A percentile compares a stretch with the other conserved stretches of the same genome.
These are phyloP conservation scores for Eucommia ulmoides DNA, from an alignment of 257 asterid species.

Conservation along the genomic window DNA sequence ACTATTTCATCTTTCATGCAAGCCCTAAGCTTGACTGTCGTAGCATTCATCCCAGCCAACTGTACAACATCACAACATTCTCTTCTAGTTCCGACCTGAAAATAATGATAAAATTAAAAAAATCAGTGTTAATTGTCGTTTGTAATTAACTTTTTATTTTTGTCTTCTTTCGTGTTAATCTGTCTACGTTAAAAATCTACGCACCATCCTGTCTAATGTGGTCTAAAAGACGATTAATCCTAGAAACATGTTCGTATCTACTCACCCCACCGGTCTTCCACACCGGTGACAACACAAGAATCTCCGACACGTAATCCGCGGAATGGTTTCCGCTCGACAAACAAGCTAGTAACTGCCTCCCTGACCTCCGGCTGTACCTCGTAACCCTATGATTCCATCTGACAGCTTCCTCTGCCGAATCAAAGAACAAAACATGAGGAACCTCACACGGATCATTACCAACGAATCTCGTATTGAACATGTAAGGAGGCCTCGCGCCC, in stretches of 20 bases:
- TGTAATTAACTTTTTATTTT: too few species aligned
- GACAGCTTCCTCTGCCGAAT: constrained; percentile 3
- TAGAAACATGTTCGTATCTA: background rate
- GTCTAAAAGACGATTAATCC: background rate
- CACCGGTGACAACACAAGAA: constrained; percentile 19
- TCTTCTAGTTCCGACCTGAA: constrained; percentile 23
- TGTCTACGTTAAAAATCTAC: too few species aligned
- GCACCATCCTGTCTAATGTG: background rate
- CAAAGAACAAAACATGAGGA: constrained; percentile 22
- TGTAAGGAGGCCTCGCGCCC: constrained; percentile 12
- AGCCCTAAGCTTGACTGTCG: constrained; percentile 15
- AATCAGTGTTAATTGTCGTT: background rate
- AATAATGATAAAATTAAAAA: background rate
- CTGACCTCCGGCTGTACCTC: constrained; percentile 9
- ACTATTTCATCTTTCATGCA: constrained; percentile 21
- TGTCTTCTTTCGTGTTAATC: too few species aligned
- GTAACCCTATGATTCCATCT: constrained; percentile 8
- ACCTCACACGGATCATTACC: constrained; percentile 16
- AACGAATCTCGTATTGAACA: constrained; percentile 25
- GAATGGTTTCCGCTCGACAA: constrained; percentile 9
- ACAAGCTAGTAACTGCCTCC: constrained; percentile 1
- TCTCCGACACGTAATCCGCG: constrained; percentile 7
- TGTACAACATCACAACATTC: constrained; percentile 25
- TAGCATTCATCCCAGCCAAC: background rate
- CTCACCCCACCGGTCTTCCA: constrained; percentile 17